Conservation (phyloP, 495 filamentous ascomycete genomes). For the Immersiella caudata region DNA sequence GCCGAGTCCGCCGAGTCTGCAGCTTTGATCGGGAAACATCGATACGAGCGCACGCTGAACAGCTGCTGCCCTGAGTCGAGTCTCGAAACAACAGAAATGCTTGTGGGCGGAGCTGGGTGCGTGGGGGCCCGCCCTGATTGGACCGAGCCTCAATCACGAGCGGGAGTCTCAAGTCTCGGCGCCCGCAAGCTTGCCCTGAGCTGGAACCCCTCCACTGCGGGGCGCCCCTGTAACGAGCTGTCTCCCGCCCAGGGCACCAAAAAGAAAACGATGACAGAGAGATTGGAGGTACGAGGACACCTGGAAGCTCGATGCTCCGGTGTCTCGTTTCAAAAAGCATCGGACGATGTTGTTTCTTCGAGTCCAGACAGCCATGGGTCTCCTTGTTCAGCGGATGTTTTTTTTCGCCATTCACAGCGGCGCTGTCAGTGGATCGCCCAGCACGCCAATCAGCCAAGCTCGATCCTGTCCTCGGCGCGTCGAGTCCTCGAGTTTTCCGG, state of each 20-base stretch:
- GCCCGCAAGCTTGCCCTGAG: not conserved
- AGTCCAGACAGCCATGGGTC: slow-evolving; percentile 1
- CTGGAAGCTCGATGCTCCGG: slow-evolving; percentile 10
- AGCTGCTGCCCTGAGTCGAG: not conserved
- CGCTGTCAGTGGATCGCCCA: not conserved
- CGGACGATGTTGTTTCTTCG: slow-evolving; percentile 11
- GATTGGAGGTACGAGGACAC: slow-evolving; percentile 7
- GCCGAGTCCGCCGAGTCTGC: not conserved
- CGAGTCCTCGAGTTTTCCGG: slow-evolving; percentile 6
- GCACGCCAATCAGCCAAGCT: not conserved
- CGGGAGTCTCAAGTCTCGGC: not conserved
- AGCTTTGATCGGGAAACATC: not conserved
- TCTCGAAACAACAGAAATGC: not conserved
- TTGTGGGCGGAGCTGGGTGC: not conserved
- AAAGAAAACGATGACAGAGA: not conserved
- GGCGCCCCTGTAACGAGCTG: not conserved
- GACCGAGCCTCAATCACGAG: not conserved
- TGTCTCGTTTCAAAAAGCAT: slow-evolving; percentile 16
- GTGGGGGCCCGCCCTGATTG: not conserved
- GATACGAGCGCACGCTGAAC: not conserved
- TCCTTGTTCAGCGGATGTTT: not conserved
- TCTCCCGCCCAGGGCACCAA: not conserved
- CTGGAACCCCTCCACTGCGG: not conserved
- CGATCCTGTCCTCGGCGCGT: not conserved
- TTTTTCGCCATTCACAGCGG: not conserved